Conservation (phyloP, 345 rosid species). For the Eucalyptus shirleyi region DNA sequence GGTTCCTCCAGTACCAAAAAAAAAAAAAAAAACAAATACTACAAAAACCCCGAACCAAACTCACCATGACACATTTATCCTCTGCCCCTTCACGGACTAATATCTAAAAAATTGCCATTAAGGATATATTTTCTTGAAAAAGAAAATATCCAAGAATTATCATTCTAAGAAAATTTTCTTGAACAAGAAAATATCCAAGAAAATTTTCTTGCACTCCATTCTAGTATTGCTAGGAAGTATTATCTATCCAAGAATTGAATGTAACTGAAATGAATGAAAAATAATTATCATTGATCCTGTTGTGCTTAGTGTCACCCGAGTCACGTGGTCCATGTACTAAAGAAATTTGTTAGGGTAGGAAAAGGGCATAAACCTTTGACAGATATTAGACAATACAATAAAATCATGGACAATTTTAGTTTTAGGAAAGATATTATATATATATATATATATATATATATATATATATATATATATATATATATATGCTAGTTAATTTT, state of each 20-base stretch:
- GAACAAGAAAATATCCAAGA: too few relatives aligned
- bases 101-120: neutral
- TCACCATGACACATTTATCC: neutral
- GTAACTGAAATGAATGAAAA: neutral
- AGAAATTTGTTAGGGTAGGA: neutral
- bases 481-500: neutral
- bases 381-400: neutral
- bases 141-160: too few relatives aligned
- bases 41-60: neutral
- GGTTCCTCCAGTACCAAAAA: too few relatives aligned
- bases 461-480: too few relatives aligned
- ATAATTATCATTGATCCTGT: neutral
- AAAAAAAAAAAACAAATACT: too few relatives aligned
- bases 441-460: too few relatives aligned
- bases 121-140: neutral
- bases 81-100: neutral
- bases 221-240: neutral
- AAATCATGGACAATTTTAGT: neutral
- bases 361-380: neutral
- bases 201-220: neutral
- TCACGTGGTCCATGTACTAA: neutral
- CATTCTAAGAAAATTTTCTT: too few relatives aligned
- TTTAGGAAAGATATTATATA: neutral
- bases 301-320: neutral
- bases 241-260: neutral